Conservation (phyloP, 2,329 filamentous ascomycete genomes). For the Aspergillus unguis region DNA sequence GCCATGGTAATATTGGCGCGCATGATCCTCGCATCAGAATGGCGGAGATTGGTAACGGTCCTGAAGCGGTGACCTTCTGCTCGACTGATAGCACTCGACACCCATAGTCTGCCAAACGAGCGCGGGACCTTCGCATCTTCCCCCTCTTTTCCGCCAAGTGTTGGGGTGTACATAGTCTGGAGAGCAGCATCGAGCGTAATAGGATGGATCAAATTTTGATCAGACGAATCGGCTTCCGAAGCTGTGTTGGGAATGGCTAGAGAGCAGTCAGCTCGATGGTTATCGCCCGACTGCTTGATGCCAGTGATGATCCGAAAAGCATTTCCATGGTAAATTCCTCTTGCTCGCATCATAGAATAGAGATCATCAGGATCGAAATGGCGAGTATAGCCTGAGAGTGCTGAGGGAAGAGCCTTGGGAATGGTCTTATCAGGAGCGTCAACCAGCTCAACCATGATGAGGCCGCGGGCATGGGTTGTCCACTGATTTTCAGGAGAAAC, state of each 20-base stretch:
- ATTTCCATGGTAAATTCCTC: neutral
- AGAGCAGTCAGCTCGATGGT: neutral
- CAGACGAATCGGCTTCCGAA: neutral
- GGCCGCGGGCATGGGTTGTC: neutral
- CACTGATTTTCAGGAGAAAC: neutral
- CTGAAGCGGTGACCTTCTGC: neutral
- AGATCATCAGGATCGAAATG: neutral
- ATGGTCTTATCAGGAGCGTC: neutral
- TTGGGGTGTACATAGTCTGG: neutral
- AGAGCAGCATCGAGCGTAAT: neutral
- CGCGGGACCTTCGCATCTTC: slow-evolving; percentile 5
- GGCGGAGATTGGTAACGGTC: neutral
- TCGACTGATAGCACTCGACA: neutral
- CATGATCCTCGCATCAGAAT: neutral
- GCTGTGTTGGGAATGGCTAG: neutral
- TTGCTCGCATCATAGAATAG: neutral
- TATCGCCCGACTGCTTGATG: neutral
- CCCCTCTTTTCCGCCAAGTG: slow-evolving; percentile 1
- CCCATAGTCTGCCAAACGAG: neutral
- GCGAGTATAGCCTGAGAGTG: neutral
- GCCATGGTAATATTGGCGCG: neutral
- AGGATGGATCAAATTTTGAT: neutral
- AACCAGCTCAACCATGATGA: neutral
- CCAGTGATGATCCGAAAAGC: neutral
- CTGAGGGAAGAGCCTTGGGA: neutral